Evolutionary conservation across 2,329 filamentous ascomycete genomes (phyloP), one percentile per base, ranked within the genome.

Genomic region (Laburnicola sp.): DNA sequence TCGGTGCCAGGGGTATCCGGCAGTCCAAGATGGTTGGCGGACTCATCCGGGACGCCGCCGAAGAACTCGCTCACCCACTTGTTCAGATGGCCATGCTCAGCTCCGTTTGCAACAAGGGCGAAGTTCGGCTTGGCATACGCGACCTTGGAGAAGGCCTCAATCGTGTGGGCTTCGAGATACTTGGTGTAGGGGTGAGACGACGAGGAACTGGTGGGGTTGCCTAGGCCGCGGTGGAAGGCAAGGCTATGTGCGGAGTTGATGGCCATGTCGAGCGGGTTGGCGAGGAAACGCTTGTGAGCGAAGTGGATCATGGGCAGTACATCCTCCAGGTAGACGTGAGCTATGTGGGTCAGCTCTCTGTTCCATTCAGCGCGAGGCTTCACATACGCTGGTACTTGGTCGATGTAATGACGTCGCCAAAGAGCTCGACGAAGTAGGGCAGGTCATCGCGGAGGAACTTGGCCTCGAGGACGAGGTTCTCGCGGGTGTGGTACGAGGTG

Each of bases 61-160:
- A 99, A 97, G 83, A 97, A 97, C 72, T 96, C 86, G 70, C 86
- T 85, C 58, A 95, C 86, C 92, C 93, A 97, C 79, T 94, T 95
- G 69, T 83, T 82, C 61, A 97, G 80, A 57, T 89, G 85, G 51
- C 81, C 78, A 62, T 90, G 81, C 62, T 86, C 86, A 59, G 91
- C 87, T 60, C 94, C 94, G 68, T 96, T 95, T 68, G 89, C 91
- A 60, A 97, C 87, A 58, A 99, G 80, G 56, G 93, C 91, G 64
- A 99, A 87, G 77, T 96, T 97, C 68, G 87, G 79, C 82, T 95
- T 96, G 66, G 86, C 82, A 76, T 94, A 99, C 66, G 88, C 92
- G 55, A 84, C 81, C 57, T 84, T 80, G 70, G 92, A 87, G 71
- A 87, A 99, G 61, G 83, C 81, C 58, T 86, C 83, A 60, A 99